Evolutionary conservation across 176 grass and related monocot species (phyloP), one percentile per base, ranked within the genome.

Genomic region (Musa beccarii): DNA sequence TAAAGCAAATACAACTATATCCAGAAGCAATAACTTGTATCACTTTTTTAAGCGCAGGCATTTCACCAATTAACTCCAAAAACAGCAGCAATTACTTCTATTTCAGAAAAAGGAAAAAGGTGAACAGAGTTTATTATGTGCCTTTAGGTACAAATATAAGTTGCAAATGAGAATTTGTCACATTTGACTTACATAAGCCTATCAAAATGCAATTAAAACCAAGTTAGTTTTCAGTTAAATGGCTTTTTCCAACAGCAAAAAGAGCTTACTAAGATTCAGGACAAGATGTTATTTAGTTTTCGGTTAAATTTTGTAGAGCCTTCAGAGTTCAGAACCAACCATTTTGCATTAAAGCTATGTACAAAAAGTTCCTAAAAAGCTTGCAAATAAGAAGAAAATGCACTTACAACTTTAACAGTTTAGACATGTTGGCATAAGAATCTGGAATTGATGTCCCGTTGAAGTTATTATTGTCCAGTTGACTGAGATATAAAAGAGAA

Each of bases 381-480:
- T 69, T 49, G 17, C 7, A 53, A 2, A 49, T 59, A 75, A 19
- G 14, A 61, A 28, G 22, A 49, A 54, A 17, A 10, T 20, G 54
- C 61, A 77, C 75, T 65, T 77, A 77, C 75, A 77, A 24, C 43
- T 77, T 77, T 28, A 77, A 77, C 49, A 77, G 75, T 14, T 26
- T 52, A 53, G 59, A 16, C 75, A 77, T 77, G 75, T 26, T 77
- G 59, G 19, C 61, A 26, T 66, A 77, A 53, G 75, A 66, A 66
- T 11, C 10, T 53, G 75, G 75, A 77, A 77, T 77, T 66, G 75
- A 53, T 14, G 34, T 52, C 61, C 75, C 75, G 5, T 15, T 65
- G 59, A 77, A 77, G 49, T 77, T 77, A 77, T 77, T 77, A 77
- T 77, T 77, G 49, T 77, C 75, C 49, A 77, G n/a, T 13, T 77